phyloP scores from a whole-genome alignment of 2,329 filamentous ascomycete genomes.

The Colletotrichum echinochloae region DNA sequence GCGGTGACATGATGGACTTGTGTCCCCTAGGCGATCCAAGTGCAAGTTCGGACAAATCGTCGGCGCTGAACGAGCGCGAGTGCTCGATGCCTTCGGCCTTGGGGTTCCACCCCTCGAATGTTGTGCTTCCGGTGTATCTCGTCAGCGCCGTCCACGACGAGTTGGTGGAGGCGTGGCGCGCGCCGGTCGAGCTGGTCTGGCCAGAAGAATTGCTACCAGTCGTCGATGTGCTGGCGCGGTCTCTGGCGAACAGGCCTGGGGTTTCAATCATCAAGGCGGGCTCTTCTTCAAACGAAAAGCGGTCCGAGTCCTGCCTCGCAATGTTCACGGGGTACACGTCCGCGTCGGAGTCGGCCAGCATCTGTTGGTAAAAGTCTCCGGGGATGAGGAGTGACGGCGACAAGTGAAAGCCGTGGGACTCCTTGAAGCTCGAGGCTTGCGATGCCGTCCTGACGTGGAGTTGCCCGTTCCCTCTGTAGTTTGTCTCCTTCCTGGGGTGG shows the following conservation, averaged over 20 bases:
- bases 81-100: constrained; percentile 50
- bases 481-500: constrained; percentile 57
- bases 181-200: constrained; percentile 60
- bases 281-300: constrained; percentile 51
- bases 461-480: constrained; percentile 43
- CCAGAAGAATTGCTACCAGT: constrained; percentile 62
- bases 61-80: constrained; percentile 44
- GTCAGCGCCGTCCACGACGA: constrained; percentile 67
- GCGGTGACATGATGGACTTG: constrained; percentile 33
- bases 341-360: constrained; percentile 47
- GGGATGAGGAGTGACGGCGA: constrained; percentile 74
- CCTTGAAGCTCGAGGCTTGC: constrained; percentile 66
- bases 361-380: constrained; percentile 67
- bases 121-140: constrained; percentile 65
- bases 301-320: constrained; percentile 48
- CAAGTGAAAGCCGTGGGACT: constrained; percentile 69
- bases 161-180: constrained; percentile 65
- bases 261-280: constrained; percentile 51
- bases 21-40: constrained; percentile 27
- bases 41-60: constrained; percentile 44
- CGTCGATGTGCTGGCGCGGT: constrained; percentile 68
- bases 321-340: constrained; percentile 49
- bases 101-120: constrained; percentile 47
- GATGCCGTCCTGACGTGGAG: constrained; percentile 58
- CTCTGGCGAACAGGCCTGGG: constrained; percentile 49